These are phyloP conservation scores for Schwanniomyces sp. DNA, from an alignment of 805 yeast genomes.

Conservation along the genomic window DNA sequence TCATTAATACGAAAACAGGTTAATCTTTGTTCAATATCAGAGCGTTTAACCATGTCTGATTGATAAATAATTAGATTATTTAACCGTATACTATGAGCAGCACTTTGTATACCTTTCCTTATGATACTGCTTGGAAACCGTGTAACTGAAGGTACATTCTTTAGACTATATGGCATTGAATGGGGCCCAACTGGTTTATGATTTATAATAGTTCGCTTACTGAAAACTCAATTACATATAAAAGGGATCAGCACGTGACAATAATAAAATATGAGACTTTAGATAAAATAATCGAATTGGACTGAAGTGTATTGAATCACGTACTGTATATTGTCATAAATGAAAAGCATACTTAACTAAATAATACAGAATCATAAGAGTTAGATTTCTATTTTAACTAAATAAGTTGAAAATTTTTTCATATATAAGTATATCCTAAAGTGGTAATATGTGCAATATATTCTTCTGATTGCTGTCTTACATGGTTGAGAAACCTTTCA, in stretches of 20 bases:
- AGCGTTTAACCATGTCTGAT: background rate
- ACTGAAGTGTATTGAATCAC: background rate
- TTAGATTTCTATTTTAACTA: too few relatives aligned
- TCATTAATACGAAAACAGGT: background rate
- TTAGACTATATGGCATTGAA: background rate
- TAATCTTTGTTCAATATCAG: background rate
- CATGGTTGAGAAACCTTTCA: too few relatives aligned
- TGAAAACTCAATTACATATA: background rate
- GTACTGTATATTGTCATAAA: too few relatives aligned
- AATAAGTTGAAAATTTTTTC: too few relatives aligned
- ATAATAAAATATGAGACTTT: too few relatives aligned
- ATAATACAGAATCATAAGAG: too few relatives aligned
- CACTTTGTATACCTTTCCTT: background rate
- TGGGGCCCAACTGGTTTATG: background rate
- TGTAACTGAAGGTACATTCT: background rate
- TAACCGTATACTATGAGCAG: background rate
- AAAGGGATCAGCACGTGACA: background rate
- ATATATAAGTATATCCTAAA: too few relatives aligned
- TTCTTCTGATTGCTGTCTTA: too few relatives aligned
- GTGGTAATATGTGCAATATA: too few relatives aligned
- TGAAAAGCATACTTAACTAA: too few relatives aligned
- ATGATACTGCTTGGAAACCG: background rate
- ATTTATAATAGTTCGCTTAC: background rate
- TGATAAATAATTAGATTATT: background rate
- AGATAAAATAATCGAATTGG: background rate